A percentile compares a stretch with the other conserved stretches of the same genome.
phyloP scores from a whole-genome alignment of 129 eudicot species.

The Saussurea involucrata region DNA sequence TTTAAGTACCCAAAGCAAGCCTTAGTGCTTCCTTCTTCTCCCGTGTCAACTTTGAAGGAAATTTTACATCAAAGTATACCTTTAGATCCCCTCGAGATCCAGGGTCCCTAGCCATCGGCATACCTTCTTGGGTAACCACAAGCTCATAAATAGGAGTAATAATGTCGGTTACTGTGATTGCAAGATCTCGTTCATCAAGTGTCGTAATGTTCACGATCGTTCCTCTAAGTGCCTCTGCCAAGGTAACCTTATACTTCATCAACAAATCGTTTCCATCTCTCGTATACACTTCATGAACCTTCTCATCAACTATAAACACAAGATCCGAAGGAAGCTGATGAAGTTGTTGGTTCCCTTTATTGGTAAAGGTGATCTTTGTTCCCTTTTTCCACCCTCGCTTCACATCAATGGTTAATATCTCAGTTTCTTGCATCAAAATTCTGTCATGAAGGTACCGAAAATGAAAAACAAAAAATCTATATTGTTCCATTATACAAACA shows the following conservation, averaged over 20 bases:
- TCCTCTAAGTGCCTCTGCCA: slow-evolving; percentile 64
- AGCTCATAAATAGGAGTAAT: slow-evolving; percentile 50
- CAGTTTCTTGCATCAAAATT: slow-evolving; percentile 30
- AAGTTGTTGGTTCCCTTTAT: slow-evolving; percentile 52
- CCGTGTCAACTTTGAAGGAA: slow-evolving; percentile 43
- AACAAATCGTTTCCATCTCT: slow-evolving; percentile 53
- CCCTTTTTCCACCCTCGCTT: slow-evolving; percentile 64
- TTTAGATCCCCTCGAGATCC: slow-evolving; percentile 49
- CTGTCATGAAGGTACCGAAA: slow-evolving; percentile 13
- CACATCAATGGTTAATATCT: slow-evolving; percentile 51
- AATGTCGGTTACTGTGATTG: slow-evolving; percentile 40
- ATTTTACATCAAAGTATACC: slow-evolving; percentile 58
- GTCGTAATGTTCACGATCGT: slow-evolving; percentile 35
- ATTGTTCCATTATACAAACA: neutral
- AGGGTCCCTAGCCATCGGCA: slow-evolving; percentile 66
- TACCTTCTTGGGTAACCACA: slow-evolving; percentile 54
- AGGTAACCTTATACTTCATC: slow-evolving; percentile 29
- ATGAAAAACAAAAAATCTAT: neutral
- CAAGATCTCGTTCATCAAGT: slow-evolving; percentile 42
- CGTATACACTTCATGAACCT: slow-evolving; percentile 36
- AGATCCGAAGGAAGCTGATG: slow-evolving; percentile 55
- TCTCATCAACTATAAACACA: slow-evolving; percentile 56
- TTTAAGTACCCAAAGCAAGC: slow-evolving; percentile 45
- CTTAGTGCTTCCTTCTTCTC: slow-evolving; percentile 47
- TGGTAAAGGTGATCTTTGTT: slow-evolving; percentile 47